These are phyloP conservation scores for Arthrobotrys musiformis DNA, from an alignment of 2,329 filamentous ascomycete genomes.

Conservation along the genomic window DNA sequence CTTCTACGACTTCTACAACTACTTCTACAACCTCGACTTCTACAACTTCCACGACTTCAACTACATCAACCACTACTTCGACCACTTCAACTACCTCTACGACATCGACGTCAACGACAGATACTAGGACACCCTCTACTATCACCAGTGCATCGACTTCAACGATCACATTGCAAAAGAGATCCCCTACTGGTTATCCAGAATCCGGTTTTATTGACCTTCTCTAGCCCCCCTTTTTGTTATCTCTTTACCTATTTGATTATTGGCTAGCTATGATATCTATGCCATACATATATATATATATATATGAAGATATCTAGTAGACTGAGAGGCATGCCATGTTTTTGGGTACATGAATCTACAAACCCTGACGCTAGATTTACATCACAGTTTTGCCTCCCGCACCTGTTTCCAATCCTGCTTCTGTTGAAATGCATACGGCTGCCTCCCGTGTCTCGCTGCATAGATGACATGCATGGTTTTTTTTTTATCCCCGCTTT, in stretches of 20 bases:
- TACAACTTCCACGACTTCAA: slow-evolving; percentile 9
- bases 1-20: slow-evolving; percentile 29
- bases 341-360: background rate
- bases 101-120: background rate
- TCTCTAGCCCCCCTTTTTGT: background rate
- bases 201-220: background rate
- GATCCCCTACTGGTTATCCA: background rate
- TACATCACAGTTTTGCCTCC: background rate
- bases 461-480: slow-evolving; percentile 8
- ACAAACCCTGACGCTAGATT: background rate
- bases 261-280: background rate
- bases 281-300: background rate
- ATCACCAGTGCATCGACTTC: slow-evolving; percentile 41
- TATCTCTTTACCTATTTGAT: background rate
- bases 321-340: no score
- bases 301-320: background rate
- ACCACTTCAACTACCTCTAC: slow-evolving; percentile 26
- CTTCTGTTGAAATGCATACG: background rate
- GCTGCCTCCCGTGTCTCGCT: background rate
- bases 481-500: background rate
- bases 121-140: slow-evolving; percentile 36
- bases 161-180: slow-evolving; percentile 32
- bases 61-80: slow-evolving; percentile 19
- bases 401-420: background rate
- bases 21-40: slow-evolving; percentile 27